Evolutionary conservation across 257 asterid species (phyloP).

Genomic region (Capsicum chinense): DNA sequence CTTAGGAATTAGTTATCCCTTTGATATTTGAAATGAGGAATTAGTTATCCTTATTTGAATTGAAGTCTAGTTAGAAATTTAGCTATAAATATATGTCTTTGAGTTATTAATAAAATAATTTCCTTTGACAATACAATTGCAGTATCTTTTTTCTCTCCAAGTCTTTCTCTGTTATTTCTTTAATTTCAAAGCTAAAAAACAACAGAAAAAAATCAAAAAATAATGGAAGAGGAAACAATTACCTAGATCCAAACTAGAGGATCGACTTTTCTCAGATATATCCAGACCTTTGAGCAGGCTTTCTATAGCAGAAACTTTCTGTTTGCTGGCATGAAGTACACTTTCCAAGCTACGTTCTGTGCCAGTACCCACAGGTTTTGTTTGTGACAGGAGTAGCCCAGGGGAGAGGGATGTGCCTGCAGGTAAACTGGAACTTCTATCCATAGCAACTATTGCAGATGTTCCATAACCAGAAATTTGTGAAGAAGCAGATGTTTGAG

Average conservation of each 20-base stretch:
- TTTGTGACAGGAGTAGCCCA: constrained; percentile 75
- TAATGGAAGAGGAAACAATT: constrained; percentile 47
- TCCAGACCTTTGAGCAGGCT: constrained; percentile 94
- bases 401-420: constrained; percentile 70
- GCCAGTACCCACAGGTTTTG: constrained; percentile 66
- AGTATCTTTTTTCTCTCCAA: no score
- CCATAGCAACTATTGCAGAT: constrained; percentile 98
- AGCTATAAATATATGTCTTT: no score
- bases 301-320: constrained; percentile 96
- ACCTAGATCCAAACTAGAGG: constrained; percentile 99
- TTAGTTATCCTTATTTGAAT: no score
- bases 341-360: constrained; percentile 96
- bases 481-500: constrained; percentile 73
- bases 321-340: constrained; percentile 93
- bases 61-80: no score
- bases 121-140: no score
- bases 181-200: no score
- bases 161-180: no score
- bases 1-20: no score
- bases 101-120: no score
- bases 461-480: constrained; percentile 92
- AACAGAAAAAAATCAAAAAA: neutral
- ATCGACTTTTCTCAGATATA: constrained; percentile 73
- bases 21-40: no score
- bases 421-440: constrained; percentile 76